Evolutionary conservation across 2,329 filamentous ascomycete genomes (phyloP).

Genomic region (Exophiala sp.): DNA sequence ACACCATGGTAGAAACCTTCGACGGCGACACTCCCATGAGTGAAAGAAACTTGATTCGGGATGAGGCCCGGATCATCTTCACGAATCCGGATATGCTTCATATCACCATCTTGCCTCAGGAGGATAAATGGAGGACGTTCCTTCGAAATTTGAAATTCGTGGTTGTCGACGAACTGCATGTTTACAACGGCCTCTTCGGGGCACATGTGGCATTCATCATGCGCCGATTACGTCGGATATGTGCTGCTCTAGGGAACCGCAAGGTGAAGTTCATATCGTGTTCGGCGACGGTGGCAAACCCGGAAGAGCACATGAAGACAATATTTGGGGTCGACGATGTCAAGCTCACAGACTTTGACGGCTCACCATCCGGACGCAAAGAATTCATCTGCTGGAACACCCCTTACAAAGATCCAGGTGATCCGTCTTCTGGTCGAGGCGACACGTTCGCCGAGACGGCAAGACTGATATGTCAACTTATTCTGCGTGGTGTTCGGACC

Average conservation of each 20-base stretch:
- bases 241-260: constrained; percentile 80
- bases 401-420: constrained; percentile 80
- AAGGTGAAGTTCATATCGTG: constrained; percentile 88
- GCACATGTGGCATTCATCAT: constrained; percentile 94
- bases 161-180: constrained; percentile 86
- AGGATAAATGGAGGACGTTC: constrained; percentile 81
- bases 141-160: constrained; percentile 86
- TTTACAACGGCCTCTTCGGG: constrained; percentile 92
- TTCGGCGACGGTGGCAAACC: constrained; percentile 93
- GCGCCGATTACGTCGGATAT: constrained; percentile 78
- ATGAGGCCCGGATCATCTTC: constrained; percentile 87
- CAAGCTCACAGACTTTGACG: constrained; percentile 78
- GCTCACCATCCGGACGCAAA: constrained; percentile 84
- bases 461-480: constrained; percentile 79
- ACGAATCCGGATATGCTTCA: constrained; percentile 99
- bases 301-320: constrained; percentile 80
- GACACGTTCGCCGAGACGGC: constrained; percentile 81
- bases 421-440: constrained; percentile 79
- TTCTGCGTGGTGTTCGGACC: constrained; percentile 79
- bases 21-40: constrained; percentile 88
- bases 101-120: constrained; percentile 84
- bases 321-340: constrained; percentile 88
- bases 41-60: constrained; percentile 71
- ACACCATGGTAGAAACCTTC: constrained; percentile 80
- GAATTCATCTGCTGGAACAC: constrained; percentile 99